A percentile compares a stretch with the other conserved stretches of the same genome.
Evolutionary conservation across 225 moss, liverwort and hornwort species (phyloP).

Genomic region (Pleurozium schreberi): DNA sequence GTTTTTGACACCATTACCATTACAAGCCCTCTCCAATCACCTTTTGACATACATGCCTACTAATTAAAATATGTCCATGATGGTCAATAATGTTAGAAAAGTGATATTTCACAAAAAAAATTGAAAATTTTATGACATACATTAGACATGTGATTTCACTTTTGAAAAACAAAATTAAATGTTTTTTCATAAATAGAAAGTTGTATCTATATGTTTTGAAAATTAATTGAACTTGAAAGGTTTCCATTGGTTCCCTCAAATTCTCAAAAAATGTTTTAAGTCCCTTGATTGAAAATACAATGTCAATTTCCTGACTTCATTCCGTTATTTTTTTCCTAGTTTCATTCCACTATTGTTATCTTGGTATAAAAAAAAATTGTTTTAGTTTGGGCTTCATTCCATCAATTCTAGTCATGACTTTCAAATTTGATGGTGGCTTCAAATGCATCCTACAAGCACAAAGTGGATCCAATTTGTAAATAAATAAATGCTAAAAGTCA

Average conservation of each 20-base stretch:
- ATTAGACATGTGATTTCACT: too few species aligned
- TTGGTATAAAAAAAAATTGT: not conserved
- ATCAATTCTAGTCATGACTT: not conserved
- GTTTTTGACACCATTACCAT: too few species aligned
- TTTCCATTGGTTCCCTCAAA: not conserved
- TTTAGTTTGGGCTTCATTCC: not conserved
- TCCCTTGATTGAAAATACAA: not conserved
- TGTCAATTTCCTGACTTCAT: not conserved
- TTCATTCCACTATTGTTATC: not conserved
- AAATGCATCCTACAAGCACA: fast-evolving
- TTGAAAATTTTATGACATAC: too few species aligned
- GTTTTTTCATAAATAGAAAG: too few species aligned
- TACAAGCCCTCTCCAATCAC: too few species aligned
- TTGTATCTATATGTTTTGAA: too few species aligned
- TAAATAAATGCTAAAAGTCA: too few species aligned
- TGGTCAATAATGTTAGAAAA: too few species aligned
- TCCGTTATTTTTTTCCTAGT: not conserved
- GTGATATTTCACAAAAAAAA: too few species aligned
- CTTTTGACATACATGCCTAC: too few species aligned
- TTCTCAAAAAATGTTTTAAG: not conserved
- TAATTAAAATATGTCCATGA: too few species aligned
- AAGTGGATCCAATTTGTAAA: not conserved
- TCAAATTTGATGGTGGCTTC: not conserved
- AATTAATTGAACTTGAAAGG: not conserved
- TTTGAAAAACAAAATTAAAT: too few species aligned